Evolutionary conservation across 164 flowering plant species (phyloP).

Genomic region (Aristolochia fimbriata): DNA sequence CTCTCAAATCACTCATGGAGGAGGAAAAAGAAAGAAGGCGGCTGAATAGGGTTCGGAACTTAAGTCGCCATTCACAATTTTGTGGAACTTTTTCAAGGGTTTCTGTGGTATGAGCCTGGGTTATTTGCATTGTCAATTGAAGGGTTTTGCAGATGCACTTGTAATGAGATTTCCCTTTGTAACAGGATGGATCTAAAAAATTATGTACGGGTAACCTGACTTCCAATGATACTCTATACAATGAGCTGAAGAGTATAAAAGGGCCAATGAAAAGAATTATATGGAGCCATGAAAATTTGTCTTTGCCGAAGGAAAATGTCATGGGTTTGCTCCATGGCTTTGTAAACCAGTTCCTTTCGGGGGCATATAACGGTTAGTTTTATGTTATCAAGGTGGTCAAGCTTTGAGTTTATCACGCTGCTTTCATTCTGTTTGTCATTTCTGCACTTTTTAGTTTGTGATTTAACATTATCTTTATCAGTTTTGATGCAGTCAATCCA

Average conservation of each 20-base stretch:
- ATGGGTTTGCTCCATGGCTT: slow-evolving; percentile 54
- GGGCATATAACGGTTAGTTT: slow-evolving; percentile 74
- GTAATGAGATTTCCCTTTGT: neutral
- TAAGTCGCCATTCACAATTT: slow-evolving; percentile 57
- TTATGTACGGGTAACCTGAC: slow-evolving; percentile 64
- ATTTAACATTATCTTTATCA: slow-evolving; percentile 15
- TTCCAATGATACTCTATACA: slow-evolving; percentile 28
- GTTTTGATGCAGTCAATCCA: slow-evolving; percentile 81
- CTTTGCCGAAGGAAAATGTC: slow-evolving; percentile 40
- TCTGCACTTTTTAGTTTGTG: slow-evolving; percentile 9
- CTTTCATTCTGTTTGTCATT: neutral
- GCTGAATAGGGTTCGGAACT: slow-evolving; percentile 28
- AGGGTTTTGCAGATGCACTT: slow-evolving; percentile 1
- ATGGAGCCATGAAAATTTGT: slow-evolving; percentile 47
- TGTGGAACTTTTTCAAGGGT: slow-evolving; percentile 70
- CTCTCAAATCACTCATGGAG: slow-evolving; percentile 58
- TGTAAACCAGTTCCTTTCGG: slow-evolving; percentile 68
- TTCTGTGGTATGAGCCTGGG: slow-evolving; percentile 42
- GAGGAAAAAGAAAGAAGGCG: slow-evolving; percentile 68
- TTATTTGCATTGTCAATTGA: slow-evolving; percentile 1
- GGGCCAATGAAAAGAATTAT: slow-evolving; percentile 55
- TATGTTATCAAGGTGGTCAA: neutral
- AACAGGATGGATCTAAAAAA: slow-evolving; percentile 89
- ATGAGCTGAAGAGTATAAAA: slow-evolving; percentile 36
- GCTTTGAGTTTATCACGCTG: neutral